phyloP scores from a whole-genome alignment of 345 rosid species.

The Eucalyptus coolabah region DNA sequence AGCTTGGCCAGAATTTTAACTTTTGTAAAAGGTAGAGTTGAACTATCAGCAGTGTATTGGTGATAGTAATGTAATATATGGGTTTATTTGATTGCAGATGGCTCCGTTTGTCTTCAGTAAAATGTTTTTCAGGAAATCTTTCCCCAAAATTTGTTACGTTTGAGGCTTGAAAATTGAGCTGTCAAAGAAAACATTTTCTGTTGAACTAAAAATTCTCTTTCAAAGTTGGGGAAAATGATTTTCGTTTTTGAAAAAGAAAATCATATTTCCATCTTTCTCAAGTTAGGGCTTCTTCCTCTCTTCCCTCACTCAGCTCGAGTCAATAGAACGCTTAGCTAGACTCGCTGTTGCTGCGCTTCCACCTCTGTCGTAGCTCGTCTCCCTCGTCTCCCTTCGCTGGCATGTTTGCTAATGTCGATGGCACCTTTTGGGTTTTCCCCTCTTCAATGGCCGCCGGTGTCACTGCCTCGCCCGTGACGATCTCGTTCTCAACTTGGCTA shows the following conservation, averaged over 20 bases:
- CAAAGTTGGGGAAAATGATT: too few species aligned
- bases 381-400: too few species aligned
- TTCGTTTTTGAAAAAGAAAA: too few species aligned
- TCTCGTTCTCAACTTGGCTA: too few species aligned
- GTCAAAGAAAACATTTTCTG: too few species aligned
- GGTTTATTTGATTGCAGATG: neutral
- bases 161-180: neutral
- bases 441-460: rapidly evolving
- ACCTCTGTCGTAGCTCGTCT: too few species aligned
- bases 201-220: too few species aligned
- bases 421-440: too few species aligned
- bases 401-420: too few species aligned
- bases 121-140: neutral
- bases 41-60: neutral
- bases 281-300: neutral
- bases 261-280: neutral
- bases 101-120: neutral
- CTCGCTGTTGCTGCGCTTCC: rapidly evolving
- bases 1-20: too few species aligned
- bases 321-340: rapidly evolving
- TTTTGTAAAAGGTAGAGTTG: neutral
- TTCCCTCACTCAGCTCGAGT: neutral
- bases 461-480: rapidly evolving
- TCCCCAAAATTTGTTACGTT: neutral
- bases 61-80: neutral